Evolutionary conservation across 345 rosid species (phyloP).

Genomic region (Moricandia moricandioides): DNA sequence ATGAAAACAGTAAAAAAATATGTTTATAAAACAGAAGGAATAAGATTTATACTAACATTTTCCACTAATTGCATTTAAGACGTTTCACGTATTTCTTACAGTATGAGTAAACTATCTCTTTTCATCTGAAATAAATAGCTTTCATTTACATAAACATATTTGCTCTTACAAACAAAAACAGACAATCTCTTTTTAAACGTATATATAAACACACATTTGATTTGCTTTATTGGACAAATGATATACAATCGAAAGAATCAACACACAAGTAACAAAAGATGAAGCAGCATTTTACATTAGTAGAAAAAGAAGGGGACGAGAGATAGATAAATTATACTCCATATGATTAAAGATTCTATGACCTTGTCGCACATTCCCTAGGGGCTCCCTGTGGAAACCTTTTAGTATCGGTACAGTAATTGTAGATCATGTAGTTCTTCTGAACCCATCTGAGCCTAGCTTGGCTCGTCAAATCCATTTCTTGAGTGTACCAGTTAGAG

Average conservation of each 20-base stretch:
- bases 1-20: no score
- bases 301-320: not conserved
- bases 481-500: slow-evolving; percentile 41
- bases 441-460: slow-evolving; percentile 52
- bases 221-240: slow-evolving; percentile 22
- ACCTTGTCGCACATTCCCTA: slow-evolving; percentile 26
- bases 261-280: not conserved
- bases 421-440: slow-evolving; percentile 44
- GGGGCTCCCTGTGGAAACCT: slow-evolving; percentile 45
- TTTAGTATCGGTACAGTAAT: slow-evolving; percentile 41
- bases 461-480: slow-evolving; percentile 42
- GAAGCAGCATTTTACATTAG: slow-evolving; percentile 9
- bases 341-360: not conserved
- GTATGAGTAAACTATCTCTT: not conserved
- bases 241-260: slow-evolving; percentile 26
- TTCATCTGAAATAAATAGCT: not conserved
- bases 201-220: not conserved
- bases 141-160: slow-evolving; percentile 16
- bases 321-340: not conserved
- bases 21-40: no score
- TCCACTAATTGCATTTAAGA: slow-evolving; percentile 1
- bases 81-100: slow-evolving; percentile 7
- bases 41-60: not conserved
- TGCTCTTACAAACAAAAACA: slow-evolving; percentile 10
- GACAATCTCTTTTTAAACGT: not conserved